A percentile compares a stretch with the other conserved stretches of the same genome.
Conservation (phyloP, 805 yeast genomes). For the Yamadazyma sp. region DNA sequence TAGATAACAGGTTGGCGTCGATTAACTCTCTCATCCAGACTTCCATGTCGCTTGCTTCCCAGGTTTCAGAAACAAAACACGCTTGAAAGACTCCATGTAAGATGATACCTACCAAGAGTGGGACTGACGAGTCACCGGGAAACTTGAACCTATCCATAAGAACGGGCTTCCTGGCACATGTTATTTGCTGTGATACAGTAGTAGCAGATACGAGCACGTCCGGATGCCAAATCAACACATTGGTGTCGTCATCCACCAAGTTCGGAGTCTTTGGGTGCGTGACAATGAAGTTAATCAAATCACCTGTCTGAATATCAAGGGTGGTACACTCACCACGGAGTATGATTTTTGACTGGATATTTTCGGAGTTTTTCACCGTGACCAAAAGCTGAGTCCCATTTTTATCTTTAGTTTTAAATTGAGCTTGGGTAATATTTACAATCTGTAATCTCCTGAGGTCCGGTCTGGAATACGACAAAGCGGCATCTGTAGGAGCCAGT, state of each 20-base stretch:
- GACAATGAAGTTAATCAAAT: constrained; percentile 63
- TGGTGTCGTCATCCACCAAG: constrained; percentile 54
- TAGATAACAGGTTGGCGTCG: constrained; percentile 47
- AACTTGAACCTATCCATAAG: constrained; percentile 54
- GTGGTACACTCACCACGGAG: constrained; percentile 63
- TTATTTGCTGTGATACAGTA: constrained; percentile 68
- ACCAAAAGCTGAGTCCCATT: constrained; percentile 51
- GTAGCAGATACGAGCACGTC: constrained; percentile 84
- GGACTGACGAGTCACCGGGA: constrained; percentile 64
- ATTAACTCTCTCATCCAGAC: constrained; percentile 38
- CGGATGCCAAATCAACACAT: constrained; percentile 79
- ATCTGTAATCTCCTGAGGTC: constrained; percentile 54
- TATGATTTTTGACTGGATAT: constrained; percentile 39
- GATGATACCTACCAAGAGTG: constrained; percentile 76
- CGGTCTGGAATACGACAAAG: constrained; percentile 44
- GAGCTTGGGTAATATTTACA: constrained; percentile 25
- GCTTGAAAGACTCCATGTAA: constrained; percentile 75
- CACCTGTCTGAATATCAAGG: constrained; percentile 48
- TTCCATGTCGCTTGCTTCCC: constrained; percentile 39
- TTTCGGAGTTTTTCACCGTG: constrained; percentile 46
- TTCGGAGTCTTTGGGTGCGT: constrained; percentile 37
- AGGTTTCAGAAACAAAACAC: constrained; percentile 43
- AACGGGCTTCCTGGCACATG: constrained; percentile 72
- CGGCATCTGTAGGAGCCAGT: constrained; percentile 22
- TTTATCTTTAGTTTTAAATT: constrained; percentile 28